These are phyloP conservation scores for Myxozyma lipomycoides DNA, from an alignment of 805 yeast species.

Conservation along the genomic window DNA sequence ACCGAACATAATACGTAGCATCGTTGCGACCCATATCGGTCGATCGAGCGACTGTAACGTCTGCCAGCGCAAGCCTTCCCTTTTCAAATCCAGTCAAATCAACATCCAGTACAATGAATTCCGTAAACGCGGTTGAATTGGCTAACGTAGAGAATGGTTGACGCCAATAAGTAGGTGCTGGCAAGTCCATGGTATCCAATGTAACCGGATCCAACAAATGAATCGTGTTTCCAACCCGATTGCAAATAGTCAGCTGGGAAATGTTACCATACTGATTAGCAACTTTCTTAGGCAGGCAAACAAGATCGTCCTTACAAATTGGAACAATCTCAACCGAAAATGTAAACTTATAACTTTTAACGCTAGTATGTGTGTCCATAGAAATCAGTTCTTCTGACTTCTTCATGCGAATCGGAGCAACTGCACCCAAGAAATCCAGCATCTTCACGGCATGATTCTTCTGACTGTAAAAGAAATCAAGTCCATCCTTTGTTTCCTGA, in stretches of 20 bases:
- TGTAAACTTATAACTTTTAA: conserved; percentile 82
- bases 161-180: conserved; percentile 75
- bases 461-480: conserved; percentile 87
- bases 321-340: conserved; percentile 93
- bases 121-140: conserved; percentile 59
- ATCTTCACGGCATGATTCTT: conserved; percentile 89
- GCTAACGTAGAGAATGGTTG: conserved; percentile 72
- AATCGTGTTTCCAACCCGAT: conserved; percentile 72
- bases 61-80: conserved; percentile 82
- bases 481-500: conserved; percentile 87
- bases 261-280: conserved; percentile 83
- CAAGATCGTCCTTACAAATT: conserved; percentile 93
- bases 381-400: conserved; percentile 89
- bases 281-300: conserved; percentile 80
- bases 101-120: conserved; percentile 86
- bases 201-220: conserved; percentile 86
- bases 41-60: conserved; percentile 85
- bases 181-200: conserved; percentile 70
- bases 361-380: conserved; percentile 87
- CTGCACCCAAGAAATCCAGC: conserved; percentile 82
- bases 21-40: conserved; percentile 85
- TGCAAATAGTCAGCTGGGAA: conserved; percentile 76
- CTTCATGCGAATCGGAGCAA: conserved; percentile 77
- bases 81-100: conserved; percentile 80
- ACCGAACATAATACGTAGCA: conserved; percentile 72